Base-by-base conservation (phyloP, 2,329 filamentous ascomycete species). In the Cercospora berteroae region DNA sequence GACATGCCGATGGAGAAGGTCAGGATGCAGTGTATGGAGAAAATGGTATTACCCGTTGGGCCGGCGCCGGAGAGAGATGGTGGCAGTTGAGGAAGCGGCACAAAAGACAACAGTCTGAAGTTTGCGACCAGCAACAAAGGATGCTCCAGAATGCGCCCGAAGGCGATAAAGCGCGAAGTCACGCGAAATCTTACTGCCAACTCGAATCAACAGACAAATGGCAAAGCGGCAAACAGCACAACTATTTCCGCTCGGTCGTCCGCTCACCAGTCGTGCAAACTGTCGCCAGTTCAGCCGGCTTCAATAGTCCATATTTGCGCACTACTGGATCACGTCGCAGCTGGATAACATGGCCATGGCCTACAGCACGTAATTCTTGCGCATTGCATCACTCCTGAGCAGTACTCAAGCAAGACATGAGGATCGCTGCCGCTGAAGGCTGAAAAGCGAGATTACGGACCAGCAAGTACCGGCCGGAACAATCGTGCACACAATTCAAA, bases 1-100 rank as follows among this genome's bases (percentile, higher is more conserved):
- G 95, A 95, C 58, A 92, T 96, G 79, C 86, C 91, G 5, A 74
- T 74, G 67, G 90, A 93, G 79, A 92, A 93, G 79, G 88, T 95
- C 63, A 86, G 93, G 70, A 88, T 90, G 13, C 85, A 88, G 79
- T 86, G 97, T 82, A 90, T 98, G 74, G 90, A 96, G 77, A 84
- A 86, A 74, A 89, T 89, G 87, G 83, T 89, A 29, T 81, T 88
- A 71, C 88, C 88, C 10, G 88, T 70, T 87, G 89, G 74, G 48
- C 73, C 73, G 18, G 71, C 73, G 63, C 74, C 74, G 64, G 70
- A 64, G 61, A 57, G 61, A 56, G 61, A 64, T 58, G 61, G 61
- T 9, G 52, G 29, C 20, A 64, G 61, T 64, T 64, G 61, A 64
- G 31, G 48, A 44, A 18, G 27, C 18, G 18, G 16, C 55, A 33